phyloP scores from a whole-genome alignment of 495 filamentous ascomycete genomes.

The Tuber microsphaerosporum region DNA sequence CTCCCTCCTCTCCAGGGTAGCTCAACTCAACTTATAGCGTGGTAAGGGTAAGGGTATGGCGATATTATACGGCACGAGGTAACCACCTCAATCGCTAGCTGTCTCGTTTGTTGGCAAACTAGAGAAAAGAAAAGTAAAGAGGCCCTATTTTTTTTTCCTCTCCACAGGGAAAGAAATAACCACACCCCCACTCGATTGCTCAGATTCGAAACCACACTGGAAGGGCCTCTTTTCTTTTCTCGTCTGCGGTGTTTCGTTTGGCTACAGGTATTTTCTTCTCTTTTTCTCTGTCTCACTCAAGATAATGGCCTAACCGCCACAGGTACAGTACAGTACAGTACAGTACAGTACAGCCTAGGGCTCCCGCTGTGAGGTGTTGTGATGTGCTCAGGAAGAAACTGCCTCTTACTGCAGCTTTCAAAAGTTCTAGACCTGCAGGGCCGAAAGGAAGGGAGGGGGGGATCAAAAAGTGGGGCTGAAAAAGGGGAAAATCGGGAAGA shows the following conservation, averaged over 20 bases:
- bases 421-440: neutral
- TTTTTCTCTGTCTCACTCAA: neutral
- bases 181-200: neutral
- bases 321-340: too few species aligned
- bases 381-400: neutral
- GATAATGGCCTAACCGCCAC: neutral
- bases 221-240: neutral
- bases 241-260: neutral
- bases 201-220: constrained; percentile 1
- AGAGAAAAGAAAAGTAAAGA: neutral
- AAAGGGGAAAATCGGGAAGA: neutral
- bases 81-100: constrained; percentile 3
- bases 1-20: neutral
- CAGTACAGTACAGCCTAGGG: neutral
- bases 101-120: neutral
- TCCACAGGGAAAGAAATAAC: neutral
- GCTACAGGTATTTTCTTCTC: neutral
- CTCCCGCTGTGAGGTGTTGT: neutral
- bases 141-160: neutral
- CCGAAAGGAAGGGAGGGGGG: neutral
- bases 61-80: constrained; percentile 3
- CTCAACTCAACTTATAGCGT: neutral
- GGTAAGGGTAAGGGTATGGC: neutral
- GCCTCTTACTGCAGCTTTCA: neutral
- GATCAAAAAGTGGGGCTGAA: neutral